Percentiles rank a stretch among this genome's conserved stretches.
phyloP scores from a whole-genome alignment of 768 basidiomycete species.

The Strobilomyces confusus region DNA sequence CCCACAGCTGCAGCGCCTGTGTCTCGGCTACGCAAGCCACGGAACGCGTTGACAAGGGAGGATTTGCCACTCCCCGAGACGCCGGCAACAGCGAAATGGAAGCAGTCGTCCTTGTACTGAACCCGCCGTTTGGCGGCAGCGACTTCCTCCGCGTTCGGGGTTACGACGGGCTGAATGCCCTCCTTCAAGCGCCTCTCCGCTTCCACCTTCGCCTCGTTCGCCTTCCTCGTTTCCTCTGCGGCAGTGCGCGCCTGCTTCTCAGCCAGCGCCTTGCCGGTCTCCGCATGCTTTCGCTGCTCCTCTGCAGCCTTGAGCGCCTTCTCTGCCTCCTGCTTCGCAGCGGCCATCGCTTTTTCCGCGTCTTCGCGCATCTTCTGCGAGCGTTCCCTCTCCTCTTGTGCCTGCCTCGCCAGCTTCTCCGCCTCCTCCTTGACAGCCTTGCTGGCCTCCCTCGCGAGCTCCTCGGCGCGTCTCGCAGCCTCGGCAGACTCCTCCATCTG shows the following conservation, averaged over 20 bases:
- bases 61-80: constrained; percentile 36
- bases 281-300: constrained; percentile 19
- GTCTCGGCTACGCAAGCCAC: constrained; percentile 26
- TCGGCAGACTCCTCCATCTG: constrained; percentile 11
- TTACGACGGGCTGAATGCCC: constrained; percentile 23
- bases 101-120: constrained; percentile 25
- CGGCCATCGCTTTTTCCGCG: constrained; percentile 9
- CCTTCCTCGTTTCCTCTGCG: constrained; percentile 14
- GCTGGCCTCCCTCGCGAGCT: constrained; percentile 9
- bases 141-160: constrained; percentile 10
- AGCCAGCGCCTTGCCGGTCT: constrained; percentile 13
- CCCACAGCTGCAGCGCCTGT: constrained; percentile 16
- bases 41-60: constrained; percentile 35
- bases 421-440: constrained; percentile 17
- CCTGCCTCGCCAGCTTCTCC: constrained; percentile 8
- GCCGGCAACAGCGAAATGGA: constrained; percentile 35
- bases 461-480: neutral
- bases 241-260: constrained; percentile 13
- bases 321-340: constrained; percentile 12
- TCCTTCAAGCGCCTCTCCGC: constrained; percentile 18
- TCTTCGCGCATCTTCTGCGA: constrained; percentile 13
- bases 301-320: constrained; percentile 13
- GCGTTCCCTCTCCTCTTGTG: constrained; percentile 13
- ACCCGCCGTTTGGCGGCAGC: too few relatives aligned
- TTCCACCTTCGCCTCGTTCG: constrained; percentile 14